Conservation (phyloP, 352 stramenopile species). For the Phytophthora megakarya region DNA sequence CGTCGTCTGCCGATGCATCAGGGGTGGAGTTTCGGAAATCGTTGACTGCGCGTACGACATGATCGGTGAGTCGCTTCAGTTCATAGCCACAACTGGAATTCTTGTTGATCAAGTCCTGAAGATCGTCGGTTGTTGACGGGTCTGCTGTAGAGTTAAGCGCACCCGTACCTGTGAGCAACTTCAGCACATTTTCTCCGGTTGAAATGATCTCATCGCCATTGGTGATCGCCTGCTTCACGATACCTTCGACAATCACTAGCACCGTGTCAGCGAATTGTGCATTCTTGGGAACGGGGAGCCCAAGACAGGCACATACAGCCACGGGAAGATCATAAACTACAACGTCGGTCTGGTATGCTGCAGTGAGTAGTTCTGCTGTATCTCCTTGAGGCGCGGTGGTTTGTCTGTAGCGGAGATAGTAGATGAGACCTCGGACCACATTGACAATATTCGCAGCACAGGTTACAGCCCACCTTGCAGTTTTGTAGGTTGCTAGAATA, state of each 20-base stretch:
- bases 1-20: constrained; percentile 12
- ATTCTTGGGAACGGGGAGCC: constrained; percentile 33
- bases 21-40: constrained; percentile 18
- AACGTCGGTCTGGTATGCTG: constrained; percentile 43
- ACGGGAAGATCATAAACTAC: constrained; percentile 52
- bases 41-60: constrained; percentile 21
- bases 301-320: constrained; percentile 52
- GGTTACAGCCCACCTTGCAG: constrained; percentile 2
- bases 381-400: constrained; percentile 22
- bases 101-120: constrained; percentile 30
- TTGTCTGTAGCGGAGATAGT: constrained; percentile 36
- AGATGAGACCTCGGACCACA: constrained; percentile 19
- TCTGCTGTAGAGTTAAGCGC: neutral
- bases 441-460: constrained; percentile 28
- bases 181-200: constrained; percentile 25
- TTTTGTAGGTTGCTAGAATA: constrained; percentile 21
- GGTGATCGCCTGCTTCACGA: constrained; percentile 26
- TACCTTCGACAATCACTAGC: constrained; percentile 26
- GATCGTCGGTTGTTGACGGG: constrained; percentile 6
- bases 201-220: constrained; percentile 30
- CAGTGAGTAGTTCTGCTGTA: constrained; percentile 16
- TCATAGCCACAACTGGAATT: constrained; percentile 31
- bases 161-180: constrained; percentile 6
- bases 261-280: constrained; percentile 8
- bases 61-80: constrained; percentile 33